Evolutionary conservation across 129 eudicot species (phyloP).

Genomic region (Rutidosis leptorrhynchoides): DNA sequence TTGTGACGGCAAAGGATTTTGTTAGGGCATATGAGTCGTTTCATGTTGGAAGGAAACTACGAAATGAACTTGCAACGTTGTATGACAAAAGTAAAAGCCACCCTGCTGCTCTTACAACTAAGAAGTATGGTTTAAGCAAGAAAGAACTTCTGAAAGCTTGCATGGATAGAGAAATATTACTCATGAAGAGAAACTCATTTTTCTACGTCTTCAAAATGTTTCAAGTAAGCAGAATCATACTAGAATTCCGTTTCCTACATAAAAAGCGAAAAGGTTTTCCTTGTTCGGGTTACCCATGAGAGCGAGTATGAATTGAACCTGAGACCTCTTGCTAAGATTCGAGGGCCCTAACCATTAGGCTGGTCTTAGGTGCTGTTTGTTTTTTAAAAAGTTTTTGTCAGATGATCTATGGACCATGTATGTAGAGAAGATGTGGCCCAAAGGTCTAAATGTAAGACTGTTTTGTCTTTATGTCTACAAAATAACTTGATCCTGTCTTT

Average conservation of each 20-base stretch:
- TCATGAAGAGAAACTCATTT: conserved; percentile 65
- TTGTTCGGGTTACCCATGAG: no score
- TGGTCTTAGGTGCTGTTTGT: no score
- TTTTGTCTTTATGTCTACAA: no score
- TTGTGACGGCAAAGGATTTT: conserved; percentile 51
- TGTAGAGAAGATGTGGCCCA: no score
- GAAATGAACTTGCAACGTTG: conserved; percentile 43
- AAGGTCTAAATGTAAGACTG: no score
- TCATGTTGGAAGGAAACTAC: conserved; percentile 40
- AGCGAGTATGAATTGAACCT: no score
- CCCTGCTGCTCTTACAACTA: conserved; percentile 62
- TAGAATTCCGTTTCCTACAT: not conserved
- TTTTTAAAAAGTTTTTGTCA: no score
- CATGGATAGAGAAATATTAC: conserved; percentile 47
- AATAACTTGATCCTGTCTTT: no score
- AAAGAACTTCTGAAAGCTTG: conserved; percentile 57
- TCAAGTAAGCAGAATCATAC: conserved; percentile 36
- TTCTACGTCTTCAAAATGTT: conserved; percentile 41
- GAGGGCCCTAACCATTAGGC: no score
- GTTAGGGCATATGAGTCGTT: conserved; percentile 52
- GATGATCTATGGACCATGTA: no score
- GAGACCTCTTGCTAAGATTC: no score
- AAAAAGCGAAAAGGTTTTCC: no score
- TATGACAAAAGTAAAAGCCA: conserved; percentile 59
- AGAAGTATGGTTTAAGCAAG: conserved; percentile 44